Evolutionary conservation across 140 eudicot species (phyloP), one percentile per base, ranked within the genome.

Genomic region (Stevia rebaudiana): DNA sequence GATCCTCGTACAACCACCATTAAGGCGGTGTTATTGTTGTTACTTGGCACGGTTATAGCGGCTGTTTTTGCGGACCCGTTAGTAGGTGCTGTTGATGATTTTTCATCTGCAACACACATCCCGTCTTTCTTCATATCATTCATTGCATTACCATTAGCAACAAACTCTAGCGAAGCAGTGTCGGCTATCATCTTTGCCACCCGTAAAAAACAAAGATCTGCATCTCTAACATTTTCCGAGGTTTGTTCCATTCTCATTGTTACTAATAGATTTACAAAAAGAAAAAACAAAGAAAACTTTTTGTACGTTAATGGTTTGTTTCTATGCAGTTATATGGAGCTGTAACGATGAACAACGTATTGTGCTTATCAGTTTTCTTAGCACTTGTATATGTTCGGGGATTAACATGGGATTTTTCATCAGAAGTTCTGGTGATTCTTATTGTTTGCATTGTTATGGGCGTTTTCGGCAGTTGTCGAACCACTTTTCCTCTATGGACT

Each of bases 401-500:
- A 15, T 57, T 92, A 74, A 72, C 74, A 39, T 92, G 98, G 98
- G 85, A 92, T 68, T 88, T 92, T 83, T 85, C 98, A 59, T 78
- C 98, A 0, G 96, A 92, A 64, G 98, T 92, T 48, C 67, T 92
- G 68, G 84, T 92, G 54, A 88, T 85, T 65, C 67, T 92, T 55
- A 78, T 92, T 11, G 98, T 92, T 15, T 92, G 98, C 80, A 13
- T 85, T 24, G 82, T 92, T 61, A 83, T 92, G 98, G 95, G 95
- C 16, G 79, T 72, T 10, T 80, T 92, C 17, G 96, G 83, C 23
- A 88, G 98, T 65, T 39, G 84, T 57, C 84, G 90, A 53, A 92
- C 95, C 52, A 81, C 96, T 36, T 92, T 92, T 51, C 98, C 98
- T n/a, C 78, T 92, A 7, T 92, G 96, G 98, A 92, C 96, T 37